Evolutionary conservation across 495 filamentous ascomycete genomes (phyloP).

Genomic region (Copromyces sp.): DNA sequence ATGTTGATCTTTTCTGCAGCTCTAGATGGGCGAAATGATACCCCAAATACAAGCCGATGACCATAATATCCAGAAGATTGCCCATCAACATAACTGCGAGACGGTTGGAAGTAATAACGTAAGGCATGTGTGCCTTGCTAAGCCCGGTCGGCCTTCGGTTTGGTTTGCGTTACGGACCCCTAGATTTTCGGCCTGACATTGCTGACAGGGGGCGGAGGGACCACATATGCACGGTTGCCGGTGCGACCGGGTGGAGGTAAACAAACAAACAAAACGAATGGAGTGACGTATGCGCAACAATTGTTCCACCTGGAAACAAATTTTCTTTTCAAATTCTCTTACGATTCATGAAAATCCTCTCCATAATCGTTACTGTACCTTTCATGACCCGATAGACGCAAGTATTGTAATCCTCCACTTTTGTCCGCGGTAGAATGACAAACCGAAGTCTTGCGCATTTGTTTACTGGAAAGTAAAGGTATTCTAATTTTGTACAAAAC

Average conservation of each 20-base stretch:
- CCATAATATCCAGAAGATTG: background rate
- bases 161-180: background rate
- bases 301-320: background rate
- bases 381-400: background rate
- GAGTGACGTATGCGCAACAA: background rate
- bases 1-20: background rate
- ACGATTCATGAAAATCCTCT: background rate
- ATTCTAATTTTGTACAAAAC: background rate
- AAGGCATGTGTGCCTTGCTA: background rate
- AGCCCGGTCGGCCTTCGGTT: background rate
- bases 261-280: background rate
- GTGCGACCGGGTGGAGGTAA: background rate
- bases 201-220: background rate
- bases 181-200: background rate
- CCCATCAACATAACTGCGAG: background rate
- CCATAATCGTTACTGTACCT: background rate
- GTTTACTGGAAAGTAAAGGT: background rate
- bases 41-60: background rate
- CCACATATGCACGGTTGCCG: background rate
- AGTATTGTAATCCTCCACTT: background rate
- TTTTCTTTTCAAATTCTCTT: background rate
- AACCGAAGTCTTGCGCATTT: background rate
- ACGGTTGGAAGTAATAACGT: background rate
- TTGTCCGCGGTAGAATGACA: background rate
- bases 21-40: background rate